phyloP scores from a whole-genome alignment of 257 asterid species.

The Solanum rostratum region DNA sequence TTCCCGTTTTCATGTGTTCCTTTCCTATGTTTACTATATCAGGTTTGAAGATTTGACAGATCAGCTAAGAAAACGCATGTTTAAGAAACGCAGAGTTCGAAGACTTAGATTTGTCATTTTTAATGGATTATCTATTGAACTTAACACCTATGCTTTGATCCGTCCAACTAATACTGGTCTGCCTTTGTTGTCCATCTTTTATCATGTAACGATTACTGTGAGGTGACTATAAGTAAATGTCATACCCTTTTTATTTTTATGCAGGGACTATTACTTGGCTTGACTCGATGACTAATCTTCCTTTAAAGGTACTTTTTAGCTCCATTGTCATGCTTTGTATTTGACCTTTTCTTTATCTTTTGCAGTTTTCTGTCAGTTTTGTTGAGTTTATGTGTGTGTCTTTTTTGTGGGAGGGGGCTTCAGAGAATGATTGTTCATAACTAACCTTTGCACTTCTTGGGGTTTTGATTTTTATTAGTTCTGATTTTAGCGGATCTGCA shows the following conservation, averaged over 20 bases:
- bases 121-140: conserved; percentile 60
- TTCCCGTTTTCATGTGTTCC: neutral
- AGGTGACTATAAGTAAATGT: neutral
- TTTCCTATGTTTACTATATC: conserved; percentile 9
- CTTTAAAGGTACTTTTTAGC: conserved; percentile 46
- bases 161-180: conserved; percentile 93
- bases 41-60: conserved; percentile 85
- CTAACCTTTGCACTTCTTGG: neutral
- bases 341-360: neutral
- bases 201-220: neutral
- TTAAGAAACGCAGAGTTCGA: conserved; percentile 87
- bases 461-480: neutral
- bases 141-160: conserved; percentile 75
- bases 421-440: neutral
- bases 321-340: neutral
- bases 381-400: neutral
- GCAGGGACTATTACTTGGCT: conserved; percentile 87
- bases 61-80: conserved; percentile 84
- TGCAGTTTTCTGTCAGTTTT: neutral
- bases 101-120: conserved; percentile 62
- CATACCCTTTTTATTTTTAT: conserved; percentile 3
- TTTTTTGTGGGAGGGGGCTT: neutral
- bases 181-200: conserved; percentile 1
- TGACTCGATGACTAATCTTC: conserved; percentile 82
- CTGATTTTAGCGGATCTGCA: neutral